Percentiles rank a stretch among this genome's conserved stretches.
Conservation (phyloP, 352 stramenopile species). For the Blastocystis sp. region DNA sequence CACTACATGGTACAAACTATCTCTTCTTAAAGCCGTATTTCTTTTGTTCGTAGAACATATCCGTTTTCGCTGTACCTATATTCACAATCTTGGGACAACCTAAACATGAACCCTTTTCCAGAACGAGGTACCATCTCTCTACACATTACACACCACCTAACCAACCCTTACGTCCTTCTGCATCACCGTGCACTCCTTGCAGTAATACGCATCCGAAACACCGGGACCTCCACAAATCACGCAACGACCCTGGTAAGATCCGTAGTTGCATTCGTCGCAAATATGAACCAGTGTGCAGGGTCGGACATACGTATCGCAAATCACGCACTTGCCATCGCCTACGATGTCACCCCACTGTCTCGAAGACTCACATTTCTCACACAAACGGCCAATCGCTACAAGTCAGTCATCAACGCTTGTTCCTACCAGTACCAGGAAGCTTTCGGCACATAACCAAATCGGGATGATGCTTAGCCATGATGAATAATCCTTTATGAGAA, state of each 20-base stretch:
- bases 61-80: constrained; percentile 84
- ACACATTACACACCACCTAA: constrained; percentile 4
- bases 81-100: constrained; percentile 99
- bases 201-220: constrained; percentile 99
- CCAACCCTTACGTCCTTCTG: constrained; percentile 83
- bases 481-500: constrained; percentile 6
- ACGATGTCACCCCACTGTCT: constrained; percentile 60
- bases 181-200: constrained; percentile 94
- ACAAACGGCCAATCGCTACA: constrained; percentile 90
- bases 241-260: constrained; percentile 90
- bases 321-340: constrained; percentile 97
- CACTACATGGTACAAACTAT: constrained; percentile 75
- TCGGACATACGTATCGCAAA: constrained; percentile 99
- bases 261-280: constrained; percentile 99
- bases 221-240: constrained; percentile 95
- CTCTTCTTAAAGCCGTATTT: constrained; percentile 93
- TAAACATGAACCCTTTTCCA: constrained; percentile 80
- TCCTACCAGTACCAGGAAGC: constrained; percentile 91
- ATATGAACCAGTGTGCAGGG: constrained; percentile 94
- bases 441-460: constrained; percentile 99
- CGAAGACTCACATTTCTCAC: constrained; percentile 90
- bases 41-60: constrained; percentile 99
- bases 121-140: constrained; percentile 72
- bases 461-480: constrained; percentile 98
- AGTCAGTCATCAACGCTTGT: constrained; percentile 59